Conservation (phyloP, 2,329 filamentous ascomycete genomes). For the Fusarium sp. region DNA sequence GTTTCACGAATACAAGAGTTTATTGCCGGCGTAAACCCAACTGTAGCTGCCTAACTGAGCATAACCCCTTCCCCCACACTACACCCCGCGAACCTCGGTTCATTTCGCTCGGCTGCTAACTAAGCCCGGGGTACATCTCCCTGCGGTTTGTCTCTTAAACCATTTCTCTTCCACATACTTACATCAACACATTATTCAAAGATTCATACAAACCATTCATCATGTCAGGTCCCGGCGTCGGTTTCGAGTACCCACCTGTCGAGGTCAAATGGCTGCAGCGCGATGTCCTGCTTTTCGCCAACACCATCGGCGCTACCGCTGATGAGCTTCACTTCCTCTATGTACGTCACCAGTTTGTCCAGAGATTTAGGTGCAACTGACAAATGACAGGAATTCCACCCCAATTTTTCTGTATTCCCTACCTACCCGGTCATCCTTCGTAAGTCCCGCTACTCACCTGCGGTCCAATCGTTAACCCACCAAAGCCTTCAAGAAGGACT, state of each 20-base stretch:
- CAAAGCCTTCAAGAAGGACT: constrained; percentile 57
- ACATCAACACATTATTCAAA: neutral
- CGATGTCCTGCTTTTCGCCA: constrained; percentile 12
- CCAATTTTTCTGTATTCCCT: constrained; percentile 58
- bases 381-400: constrained; percentile 57
- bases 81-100: too few species aligned
- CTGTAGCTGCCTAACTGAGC: too few species aligned
- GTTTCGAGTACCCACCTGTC: constrained; percentile 10
- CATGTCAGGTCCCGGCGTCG: constrained; percentile 10
- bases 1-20: too few species aligned
- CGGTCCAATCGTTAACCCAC: neutral
- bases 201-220: neutral
- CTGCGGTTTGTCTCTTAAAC: too few species aligned
- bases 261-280: constrained; percentile 11
- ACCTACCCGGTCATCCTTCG: constrained; percentile 58
- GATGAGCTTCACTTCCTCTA: constrained; percentile 19
- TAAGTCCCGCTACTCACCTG: neutral
- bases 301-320: constrained; percentile 5
- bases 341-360: neutral
- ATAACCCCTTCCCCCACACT: too few species aligned
- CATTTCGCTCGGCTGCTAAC: too few species aligned
- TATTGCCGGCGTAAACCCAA: too few species aligned
- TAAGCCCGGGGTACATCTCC: too few species aligned
- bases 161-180: neutral
- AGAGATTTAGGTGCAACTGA: constrained; percentile 54